Conservation (phyloP, 1,284 basidiomycete species). For the Malassezia dermatis region DNA sequence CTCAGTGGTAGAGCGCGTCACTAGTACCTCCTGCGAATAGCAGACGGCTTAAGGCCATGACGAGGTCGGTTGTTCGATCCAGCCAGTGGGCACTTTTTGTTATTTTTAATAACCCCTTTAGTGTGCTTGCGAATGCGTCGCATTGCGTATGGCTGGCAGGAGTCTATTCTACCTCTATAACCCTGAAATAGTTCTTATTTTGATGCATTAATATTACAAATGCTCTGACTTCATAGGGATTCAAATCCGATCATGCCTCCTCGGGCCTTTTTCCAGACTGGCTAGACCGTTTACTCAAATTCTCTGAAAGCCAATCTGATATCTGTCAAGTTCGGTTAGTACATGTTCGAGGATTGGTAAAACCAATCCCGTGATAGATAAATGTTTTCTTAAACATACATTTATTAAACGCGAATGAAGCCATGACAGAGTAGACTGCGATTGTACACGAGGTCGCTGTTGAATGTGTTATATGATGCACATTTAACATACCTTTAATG, state of each 20-base stretch:
- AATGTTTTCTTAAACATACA: background rate
- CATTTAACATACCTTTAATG: background rate
- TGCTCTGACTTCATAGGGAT: background rate
- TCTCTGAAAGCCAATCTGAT: background rate
- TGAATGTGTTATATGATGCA: background rate
- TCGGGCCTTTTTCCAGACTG: background rate
- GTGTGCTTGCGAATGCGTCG: too few relatives aligned
- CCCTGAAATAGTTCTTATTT: background rate
- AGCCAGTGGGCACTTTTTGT: constrained; percentile 17
- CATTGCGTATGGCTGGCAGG: too few relatives aligned
- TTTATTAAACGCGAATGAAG: background rate
- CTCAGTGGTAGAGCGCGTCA: constrained; percentile 60
- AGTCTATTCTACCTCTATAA: too few relatives aligned
- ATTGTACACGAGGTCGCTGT: background rate
- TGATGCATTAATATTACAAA: background rate
- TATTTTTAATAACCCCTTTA: too few relatives aligned
- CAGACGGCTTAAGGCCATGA: constrained; percentile 7
- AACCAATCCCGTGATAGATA: background rate
- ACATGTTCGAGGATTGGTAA: background rate
- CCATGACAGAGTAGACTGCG: background rate
- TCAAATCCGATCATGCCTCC: background rate
- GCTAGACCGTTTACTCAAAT: background rate
- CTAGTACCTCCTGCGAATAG: constrained; percentile 50
- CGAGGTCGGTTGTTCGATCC: constrained; percentile 23
- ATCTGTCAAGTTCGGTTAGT: background rate